A percentile compares a stretch with the other conserved stretches of the same genome.
Conservation (phyloP, 2,329 filamentous ascomycete species). For the Verticillium klebahnii region DNA sequence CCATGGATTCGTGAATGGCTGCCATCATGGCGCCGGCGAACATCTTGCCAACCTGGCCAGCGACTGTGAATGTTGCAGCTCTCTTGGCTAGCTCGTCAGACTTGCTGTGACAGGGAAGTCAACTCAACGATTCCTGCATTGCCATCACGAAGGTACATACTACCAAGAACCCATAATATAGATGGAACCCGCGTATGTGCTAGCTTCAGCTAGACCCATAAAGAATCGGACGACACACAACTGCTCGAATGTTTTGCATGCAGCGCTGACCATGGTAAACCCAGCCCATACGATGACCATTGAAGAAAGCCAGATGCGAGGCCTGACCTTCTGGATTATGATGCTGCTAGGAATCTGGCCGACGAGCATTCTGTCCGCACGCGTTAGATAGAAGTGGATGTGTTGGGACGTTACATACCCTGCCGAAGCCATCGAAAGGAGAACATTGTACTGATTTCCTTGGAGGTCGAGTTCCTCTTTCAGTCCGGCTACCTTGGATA, state of each 20-base stretch:
- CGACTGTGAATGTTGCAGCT: conserved; percentile 57
- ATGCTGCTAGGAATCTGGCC: conserved; percentile 40
- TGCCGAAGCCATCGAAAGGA: conserved; percentile 30
- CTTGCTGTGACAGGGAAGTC: conserved; percentile 21
- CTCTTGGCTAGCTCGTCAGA: conserved; percentile 57
- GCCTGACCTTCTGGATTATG: conserved; percentile 42
- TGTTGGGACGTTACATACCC: conserved; percentile 20
- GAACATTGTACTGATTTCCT: conserved; percentile 38
- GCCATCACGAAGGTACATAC: conserved; percentile 28
- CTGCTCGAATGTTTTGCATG: conserved; percentile 22
- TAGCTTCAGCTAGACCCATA: conserved; percentile 31
- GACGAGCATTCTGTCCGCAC: neutral
- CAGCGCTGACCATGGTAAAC: conserved; percentile 31
- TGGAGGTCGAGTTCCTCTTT: conserved; percentile 41
- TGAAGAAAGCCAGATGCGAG: conserved; percentile 41
- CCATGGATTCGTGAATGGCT: conserved; percentile 28
- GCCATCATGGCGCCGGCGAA: conserved; percentile 55
- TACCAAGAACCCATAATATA: conserved; percentile 52
- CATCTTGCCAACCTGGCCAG: conserved; percentile 55
- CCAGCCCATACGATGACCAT: conserved; percentile 44
- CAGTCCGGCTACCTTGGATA: conserved; percentile 29
- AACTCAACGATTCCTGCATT: too few relatives aligned
- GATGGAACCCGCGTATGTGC: conserved; percentile 34
- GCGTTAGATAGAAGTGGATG: neutral
- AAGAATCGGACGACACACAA: conserved; percentile 34